These are phyloP conservation scores for Talaromyces sp. DNA, from an alignment of 2,329 filamentous ascomycete species.

Conservation along the genomic window DNA sequence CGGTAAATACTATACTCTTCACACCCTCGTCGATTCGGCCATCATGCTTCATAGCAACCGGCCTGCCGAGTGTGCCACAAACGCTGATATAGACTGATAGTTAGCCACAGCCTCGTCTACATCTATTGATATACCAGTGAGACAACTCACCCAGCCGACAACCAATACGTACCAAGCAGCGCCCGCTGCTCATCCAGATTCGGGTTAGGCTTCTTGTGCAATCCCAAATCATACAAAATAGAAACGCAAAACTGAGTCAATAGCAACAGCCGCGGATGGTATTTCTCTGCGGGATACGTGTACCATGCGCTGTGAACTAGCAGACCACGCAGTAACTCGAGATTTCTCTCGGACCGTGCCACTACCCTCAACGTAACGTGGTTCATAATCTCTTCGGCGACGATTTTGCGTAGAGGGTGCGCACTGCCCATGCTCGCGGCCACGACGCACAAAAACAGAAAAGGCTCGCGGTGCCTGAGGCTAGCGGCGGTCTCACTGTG, in stretches of 20 bases:
- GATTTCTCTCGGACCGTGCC: conserved; percentile 17
- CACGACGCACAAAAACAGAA: conserved; percentile 18
- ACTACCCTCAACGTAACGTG: conserved; percentile 17
- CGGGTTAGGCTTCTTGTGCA: conserved; percentile 14
- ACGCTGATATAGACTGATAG: not conserved
- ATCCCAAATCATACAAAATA: conserved; percentile 15
- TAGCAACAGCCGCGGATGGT: conserved; percentile 18
- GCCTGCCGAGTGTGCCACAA: conserved; percentile 1
- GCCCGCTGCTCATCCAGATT: conserved; percentile 16
- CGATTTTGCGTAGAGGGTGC: conserved; percentile 14
- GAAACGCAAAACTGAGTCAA: conserved; percentile 19
- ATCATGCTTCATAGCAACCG: not conserved
- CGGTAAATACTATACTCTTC: conserved; percentile 7
- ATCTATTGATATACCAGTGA: not conserved
- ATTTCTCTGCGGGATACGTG: conserved; percentile 18
- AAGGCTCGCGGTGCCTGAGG: conserved; percentile 13
- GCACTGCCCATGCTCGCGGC: conserved; percentile 16
- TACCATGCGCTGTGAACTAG: conserved; percentile 20
- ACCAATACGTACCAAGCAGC: conserved; percentile 18
- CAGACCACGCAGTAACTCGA: conserved; percentile 19
- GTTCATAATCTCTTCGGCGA: conserved; percentile 19
- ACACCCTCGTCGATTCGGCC: conserved; percentile 12
- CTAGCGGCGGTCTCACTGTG: conserved; percentile 13
- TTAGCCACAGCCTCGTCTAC: conserved; percentile 1
- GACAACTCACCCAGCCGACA: conserved; percentile 16